Conservation (phyloP, 768 basidiomycete species). For the Strobilomyces confusus region DNA sequence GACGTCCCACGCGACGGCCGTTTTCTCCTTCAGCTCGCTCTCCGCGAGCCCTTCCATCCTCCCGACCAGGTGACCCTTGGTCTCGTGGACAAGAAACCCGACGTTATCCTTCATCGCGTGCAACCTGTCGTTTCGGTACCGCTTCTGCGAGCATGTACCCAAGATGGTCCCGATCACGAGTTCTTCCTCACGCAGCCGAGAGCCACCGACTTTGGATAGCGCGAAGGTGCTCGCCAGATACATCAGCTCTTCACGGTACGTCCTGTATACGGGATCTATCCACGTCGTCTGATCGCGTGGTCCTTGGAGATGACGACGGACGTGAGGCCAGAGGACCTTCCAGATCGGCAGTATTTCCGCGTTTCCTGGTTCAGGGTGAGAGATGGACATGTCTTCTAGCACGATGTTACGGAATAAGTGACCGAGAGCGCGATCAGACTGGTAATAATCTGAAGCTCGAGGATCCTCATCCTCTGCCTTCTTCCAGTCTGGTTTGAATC, state of each 20-base stretch:
- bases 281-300: not conserved
- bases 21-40: constrained; percentile 32
- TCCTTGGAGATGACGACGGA: not conserved
- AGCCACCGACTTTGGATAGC: not conserved
- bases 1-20: constrained; percentile 28
- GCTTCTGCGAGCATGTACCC: constrained; percentile 1
- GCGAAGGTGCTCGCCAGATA: not conserved
- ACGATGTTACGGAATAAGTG: not conserved
- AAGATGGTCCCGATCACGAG: not conserved
- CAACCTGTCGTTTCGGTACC: constrained; percentile 55
- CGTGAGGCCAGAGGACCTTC: not conserved
- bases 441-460: not conserved
- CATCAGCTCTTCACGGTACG: constrained; percentile 1
- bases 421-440: constrained; percentile 1
- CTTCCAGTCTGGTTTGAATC: constrained; percentile 63
- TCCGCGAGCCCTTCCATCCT: constrained; percentile 22
- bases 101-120: constrained; percentile 62
- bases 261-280: not conserved
- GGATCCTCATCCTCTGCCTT: not conserved
- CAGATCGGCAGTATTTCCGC: not conserved
- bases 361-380: not conserved
- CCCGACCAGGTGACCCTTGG: constrained; percentile 32
- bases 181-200: not conserved
- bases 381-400: not conserved
- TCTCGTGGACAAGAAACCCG: constrained; percentile 46